Conservation (phyloP, 2,329 filamentous ascomycete species). For the Alternaria atra region DNA sequence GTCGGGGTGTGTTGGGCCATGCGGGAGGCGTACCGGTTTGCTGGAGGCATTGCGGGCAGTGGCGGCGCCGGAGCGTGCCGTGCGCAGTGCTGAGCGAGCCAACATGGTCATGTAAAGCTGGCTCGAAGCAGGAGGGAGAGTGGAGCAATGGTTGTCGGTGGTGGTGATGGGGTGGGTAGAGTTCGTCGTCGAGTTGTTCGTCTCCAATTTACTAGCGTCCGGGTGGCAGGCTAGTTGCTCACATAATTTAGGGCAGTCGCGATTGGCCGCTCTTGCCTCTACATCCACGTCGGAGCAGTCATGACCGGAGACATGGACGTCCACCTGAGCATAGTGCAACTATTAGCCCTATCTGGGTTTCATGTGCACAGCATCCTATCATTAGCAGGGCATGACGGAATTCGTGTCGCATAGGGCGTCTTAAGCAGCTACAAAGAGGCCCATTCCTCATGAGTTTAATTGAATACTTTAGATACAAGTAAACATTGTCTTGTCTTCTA, state of each 20-base stretch:
- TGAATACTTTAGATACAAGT: too few species aligned
- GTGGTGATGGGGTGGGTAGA: constrained; percentile 17
- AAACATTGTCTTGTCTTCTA: too few species aligned
- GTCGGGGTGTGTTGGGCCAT: constrained; percentile 34
- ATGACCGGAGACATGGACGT: too few species aligned
- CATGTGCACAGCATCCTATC: too few species aligned
- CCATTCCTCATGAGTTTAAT: too few species aligned
- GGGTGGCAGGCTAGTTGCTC: background rate
- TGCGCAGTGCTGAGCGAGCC: constrained; percentile 89
- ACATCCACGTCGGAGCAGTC: background rate
- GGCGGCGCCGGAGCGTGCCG: constrained; percentile 83
- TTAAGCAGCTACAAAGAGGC: too few species aligned
- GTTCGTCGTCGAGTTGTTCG: too few species aligned
- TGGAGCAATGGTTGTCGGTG: constrained; percentile 48
- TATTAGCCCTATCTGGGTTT: too few species aligned
- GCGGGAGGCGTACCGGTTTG: constrained; percentile 56
- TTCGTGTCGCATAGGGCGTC: too few species aligned
- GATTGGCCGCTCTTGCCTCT: background rate
- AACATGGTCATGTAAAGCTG: constrained; percentile 74
- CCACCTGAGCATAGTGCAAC: too few species aligned
- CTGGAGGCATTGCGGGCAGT: constrained; percentile 72
- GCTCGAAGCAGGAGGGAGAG: constrained; percentile 46
- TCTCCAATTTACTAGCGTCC: too few species aligned
- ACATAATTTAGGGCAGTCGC: background rate
- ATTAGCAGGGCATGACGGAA: too few species aligned